A percentile compares a stretch with the other conserved stretches of the same genome.
These are phyloP conservation scores for Aechmea fasciata DNA, from an alignment of 176 grass and related monocot species.

Conservation along the genomic window DNA sequence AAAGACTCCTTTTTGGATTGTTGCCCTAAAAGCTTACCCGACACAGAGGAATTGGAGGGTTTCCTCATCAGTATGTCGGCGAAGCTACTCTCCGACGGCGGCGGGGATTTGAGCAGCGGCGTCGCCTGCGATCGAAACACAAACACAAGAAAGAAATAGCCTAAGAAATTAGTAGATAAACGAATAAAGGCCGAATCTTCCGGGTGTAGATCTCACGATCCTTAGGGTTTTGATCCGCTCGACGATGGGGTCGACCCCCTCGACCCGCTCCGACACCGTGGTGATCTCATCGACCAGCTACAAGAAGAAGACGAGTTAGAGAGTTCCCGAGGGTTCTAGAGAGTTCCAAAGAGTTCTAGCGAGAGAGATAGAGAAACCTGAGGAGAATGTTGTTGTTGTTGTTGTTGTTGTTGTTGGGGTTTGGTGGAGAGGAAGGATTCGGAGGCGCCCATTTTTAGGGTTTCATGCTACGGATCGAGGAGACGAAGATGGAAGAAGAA, in stretches of 20 bases:
- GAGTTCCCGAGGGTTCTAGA: background rate
- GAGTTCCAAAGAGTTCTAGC: background rate
- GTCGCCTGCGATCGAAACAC: conserved; percentile 8
- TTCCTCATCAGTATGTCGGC: conserved; percentile 16
- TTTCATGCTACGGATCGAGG: background rate
- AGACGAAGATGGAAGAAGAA: no score
- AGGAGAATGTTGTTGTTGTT: background rate
- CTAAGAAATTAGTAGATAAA: background rate
- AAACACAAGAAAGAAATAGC: background rate
- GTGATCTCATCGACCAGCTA: conserved; percentile 27
- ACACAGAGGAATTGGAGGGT: background rate
- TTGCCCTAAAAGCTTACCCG: background rate
- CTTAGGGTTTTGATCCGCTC: conserved; percentile 14
- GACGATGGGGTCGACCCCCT: conserved; percentile 15
- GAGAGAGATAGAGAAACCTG: background rate
- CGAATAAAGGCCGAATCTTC: background rate
- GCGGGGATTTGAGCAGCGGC: conserved; percentile 17
- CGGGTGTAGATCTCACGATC: background rate
- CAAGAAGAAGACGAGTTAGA: background rate
- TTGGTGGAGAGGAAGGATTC: conserved; percentile 2
- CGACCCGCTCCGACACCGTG: conserved; percentile 16
- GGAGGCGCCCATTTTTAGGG: conserved; percentile 4
- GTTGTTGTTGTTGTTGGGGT: background rate
- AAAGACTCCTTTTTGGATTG: background rate
- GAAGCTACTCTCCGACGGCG: background rate